A percentile compares a stretch with the other conserved stretches of the same genome.
Evolutionary conservation across 192 early-diverging fungal species (phyloP).

Genomic region (Backusella tarrabulga): DNA sequence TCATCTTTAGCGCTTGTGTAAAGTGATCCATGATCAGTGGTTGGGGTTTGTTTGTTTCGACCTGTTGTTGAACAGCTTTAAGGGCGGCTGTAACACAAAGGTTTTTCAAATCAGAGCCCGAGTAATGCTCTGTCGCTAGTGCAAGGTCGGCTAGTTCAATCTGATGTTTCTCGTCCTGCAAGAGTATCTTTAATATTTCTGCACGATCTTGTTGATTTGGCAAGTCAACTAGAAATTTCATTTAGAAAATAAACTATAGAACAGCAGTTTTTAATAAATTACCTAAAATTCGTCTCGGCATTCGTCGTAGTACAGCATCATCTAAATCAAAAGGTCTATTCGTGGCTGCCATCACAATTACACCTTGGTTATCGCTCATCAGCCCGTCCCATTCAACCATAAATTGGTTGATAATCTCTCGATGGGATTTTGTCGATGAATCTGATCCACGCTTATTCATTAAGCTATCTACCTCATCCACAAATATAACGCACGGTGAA

Average conservation of each 20-base stretch:
- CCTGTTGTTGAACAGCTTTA: conserved; percentile 59
- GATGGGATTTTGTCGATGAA: conserved; percentile 57
- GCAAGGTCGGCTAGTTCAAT: conserved; percentile 67
- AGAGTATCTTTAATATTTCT: conserved; percentile 71
- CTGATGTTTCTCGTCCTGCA: conserved; percentile 76
- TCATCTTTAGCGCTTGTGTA: conserved; percentile 78
- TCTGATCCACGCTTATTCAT: conserved; percentile 68
- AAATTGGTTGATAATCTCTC: conserved; percentile 90
- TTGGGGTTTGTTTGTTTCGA: conserved; percentile 32
- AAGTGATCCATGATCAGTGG: conserved; percentile 68
- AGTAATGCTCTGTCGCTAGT: conserved; percentile 73
- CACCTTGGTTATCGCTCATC: conserved; percentile 67
- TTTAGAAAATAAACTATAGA: neutral
- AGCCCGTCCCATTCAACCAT: conserved; percentile 98
- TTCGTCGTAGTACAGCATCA: conserved; percentile 89
- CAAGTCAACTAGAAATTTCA: conserved; percentile 65
- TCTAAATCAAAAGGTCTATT: conserved; percentile 97
- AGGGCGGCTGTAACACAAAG: conserved; percentile 86
- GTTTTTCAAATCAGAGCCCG: conserved; percentile 95
- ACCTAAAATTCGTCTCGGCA: conserved; percentile 87
- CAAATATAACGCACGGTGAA: conserved; percentile 93
- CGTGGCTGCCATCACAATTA: conserved; percentile 90
- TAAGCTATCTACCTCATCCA: conserved; percentile 94
- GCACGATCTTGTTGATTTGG: conserved; percentile 75
- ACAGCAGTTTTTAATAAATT: neutral